Percentiles rank a stretch among this genome's conserved stretches.
Evolutionary conservation across 768 basidiomycete genomes (phyloP).

Genomic region (Ramaria sp.): DNA sequence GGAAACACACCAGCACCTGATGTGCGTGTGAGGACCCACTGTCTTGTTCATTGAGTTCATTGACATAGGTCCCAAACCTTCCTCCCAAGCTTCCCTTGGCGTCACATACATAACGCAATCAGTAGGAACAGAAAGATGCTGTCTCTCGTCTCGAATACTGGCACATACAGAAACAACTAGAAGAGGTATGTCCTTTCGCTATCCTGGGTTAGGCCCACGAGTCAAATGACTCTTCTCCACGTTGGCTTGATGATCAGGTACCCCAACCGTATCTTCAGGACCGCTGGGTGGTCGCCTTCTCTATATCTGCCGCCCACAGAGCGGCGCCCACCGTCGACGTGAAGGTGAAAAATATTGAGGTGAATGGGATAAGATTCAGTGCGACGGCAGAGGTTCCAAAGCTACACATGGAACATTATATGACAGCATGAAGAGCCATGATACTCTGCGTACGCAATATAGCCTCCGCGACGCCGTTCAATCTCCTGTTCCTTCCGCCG

Average conservation of each 20-base stretch:
- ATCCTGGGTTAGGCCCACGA: too few relatives aligned
- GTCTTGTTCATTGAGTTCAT: too few relatives aligned
- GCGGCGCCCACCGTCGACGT: conserved; percentile 62
- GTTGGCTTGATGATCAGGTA: background rate
- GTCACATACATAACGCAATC: too few relatives aligned
- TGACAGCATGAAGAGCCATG: conserved; percentile 10
- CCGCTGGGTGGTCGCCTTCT: conserved; percentile 23
- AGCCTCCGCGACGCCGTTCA: conserved; percentile 40
- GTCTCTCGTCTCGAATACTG: too few relatives aligned
- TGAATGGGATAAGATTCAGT: conserved; percentile 50
- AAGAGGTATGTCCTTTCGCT: too few relatives aligned
- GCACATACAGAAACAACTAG: too few relatives aligned
- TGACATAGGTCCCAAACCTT: too few relatives aligned
- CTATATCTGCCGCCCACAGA: conserved; percentile 60
- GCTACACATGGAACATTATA: conserved; percentile 16
- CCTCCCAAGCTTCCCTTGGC: too few relatives aligned
- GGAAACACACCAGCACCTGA: too few relatives aligned
- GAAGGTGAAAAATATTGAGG: conserved; percentile 49
- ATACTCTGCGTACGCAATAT: conserved; percentile 43
- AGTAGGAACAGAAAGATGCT: too few relatives aligned
- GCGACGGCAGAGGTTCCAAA: conserved; percentile 52
- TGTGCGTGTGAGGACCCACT: too few relatives aligned
- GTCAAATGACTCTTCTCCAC: too few relatives aligned
- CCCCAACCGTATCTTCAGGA: background rate
- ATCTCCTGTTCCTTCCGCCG: conserved; percentile 35